Evolutionary conservation across 148 eudicot species (phyloP), one percentile per base, ranked within the genome.

Genomic region (Spergularia marina): DNA sequence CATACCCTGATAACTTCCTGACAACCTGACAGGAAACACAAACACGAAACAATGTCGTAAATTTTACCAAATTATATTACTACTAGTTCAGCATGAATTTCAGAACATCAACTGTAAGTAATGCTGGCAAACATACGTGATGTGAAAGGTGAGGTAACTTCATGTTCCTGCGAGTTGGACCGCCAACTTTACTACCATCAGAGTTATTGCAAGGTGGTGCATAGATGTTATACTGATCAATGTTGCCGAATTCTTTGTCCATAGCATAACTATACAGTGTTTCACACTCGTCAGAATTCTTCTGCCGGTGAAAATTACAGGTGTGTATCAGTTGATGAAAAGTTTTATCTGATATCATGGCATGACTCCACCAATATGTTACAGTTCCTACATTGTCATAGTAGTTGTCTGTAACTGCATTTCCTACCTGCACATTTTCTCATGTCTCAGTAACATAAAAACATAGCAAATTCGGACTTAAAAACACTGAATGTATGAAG

Each of bases 301-400:
- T 92, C 77, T 86, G 89, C 12, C 79, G 78, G 71, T 83, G 84
- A 79, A 95, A 95, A 80, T 95, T 90, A 53, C 98, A 95, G 0
- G 88, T 89, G 83, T 85, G 85, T n/a, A 88, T 82, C 10, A 95
- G 85, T 51, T 88, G 92, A 56, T 77, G 80, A 73, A 82, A 90
- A 0, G 97, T 92, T 75, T 70, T 83, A 59, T 95, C 98, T 0
- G 98, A 95, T 69, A 95, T 95, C 97, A 95, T 92, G 0, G 98
- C 97, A 59, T 95, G 97, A 82, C 96, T 95, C 98, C 98, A 95
- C 97, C 96, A 95, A 60, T 90, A 95, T 25, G 88, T 89, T 77
- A 95, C 98, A 0, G 97, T 92, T 58, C 98, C 98, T 8, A 92
- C 72, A 77, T 94, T 95, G 85, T 95, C 98, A n/a, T 92, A 92